Evolutionary conservation across 768 basidiomycete species (phyloP).

Genomic region (Cytidiella melzeri): DNA sequence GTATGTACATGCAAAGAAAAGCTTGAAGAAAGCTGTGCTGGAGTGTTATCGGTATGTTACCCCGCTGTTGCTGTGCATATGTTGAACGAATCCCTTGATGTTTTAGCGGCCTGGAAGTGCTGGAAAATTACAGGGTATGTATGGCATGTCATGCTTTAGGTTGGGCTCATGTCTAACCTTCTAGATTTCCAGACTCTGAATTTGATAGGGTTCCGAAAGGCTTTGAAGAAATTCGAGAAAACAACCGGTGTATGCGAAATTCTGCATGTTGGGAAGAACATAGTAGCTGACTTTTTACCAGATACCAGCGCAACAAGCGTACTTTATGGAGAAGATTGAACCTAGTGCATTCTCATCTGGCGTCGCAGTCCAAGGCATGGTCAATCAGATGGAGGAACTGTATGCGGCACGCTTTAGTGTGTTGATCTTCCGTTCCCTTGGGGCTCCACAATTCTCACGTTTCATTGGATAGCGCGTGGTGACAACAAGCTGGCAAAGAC

Average conservation of each 20-base stretch:
- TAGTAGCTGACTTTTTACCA: constrained; percentile 19
- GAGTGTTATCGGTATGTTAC: constrained; percentile 71
- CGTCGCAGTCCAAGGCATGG: constrained; percentile 53
- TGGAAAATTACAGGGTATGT: constrained; percentile 85
- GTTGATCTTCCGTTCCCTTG: constrained; percentile 20
- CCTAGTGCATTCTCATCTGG: constrained; percentile 63
- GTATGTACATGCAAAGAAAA: constrained; percentile 80
- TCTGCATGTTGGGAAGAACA: background rate
- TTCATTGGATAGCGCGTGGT: constrained; percentile 42
- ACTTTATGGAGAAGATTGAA: constrained; percentile 77
- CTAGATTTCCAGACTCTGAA: constrained; percentile 61
- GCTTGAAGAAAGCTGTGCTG: constrained; percentile 73
- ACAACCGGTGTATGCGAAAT: constrained; percentile 47
- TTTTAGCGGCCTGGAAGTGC: constrained; percentile 64
- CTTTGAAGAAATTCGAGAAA: constrained; percentile 83
- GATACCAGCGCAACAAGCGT: constrained; percentile 68
- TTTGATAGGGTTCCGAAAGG: constrained; percentile 83
- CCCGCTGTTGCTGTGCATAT: background rate
- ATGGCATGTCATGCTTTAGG: constrained; percentile 3
- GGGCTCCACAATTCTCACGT: constrained; percentile 2
- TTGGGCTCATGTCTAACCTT: constrained; percentile 4
- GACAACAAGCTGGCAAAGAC: constrained; percentile 72
- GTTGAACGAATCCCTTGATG: background rate
- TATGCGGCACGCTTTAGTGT: constrained; percentile 75
- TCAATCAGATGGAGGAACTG: constrained; percentile 68